Conservation (phyloP, 257 asterid species). For the Primulina eburnea region DNA sequence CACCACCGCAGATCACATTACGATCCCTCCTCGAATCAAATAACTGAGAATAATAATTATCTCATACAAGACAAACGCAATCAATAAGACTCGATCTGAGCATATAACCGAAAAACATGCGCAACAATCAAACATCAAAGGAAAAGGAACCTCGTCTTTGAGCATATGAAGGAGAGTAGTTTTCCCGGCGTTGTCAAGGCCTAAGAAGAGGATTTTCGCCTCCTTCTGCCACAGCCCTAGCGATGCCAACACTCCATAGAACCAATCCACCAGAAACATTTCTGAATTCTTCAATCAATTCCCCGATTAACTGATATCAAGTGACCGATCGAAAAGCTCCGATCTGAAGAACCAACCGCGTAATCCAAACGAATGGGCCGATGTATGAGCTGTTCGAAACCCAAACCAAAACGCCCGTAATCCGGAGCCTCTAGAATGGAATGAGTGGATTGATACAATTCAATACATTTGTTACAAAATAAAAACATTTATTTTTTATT, state of each 20-base stretch:
- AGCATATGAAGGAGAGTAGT: conserved; percentile 48
- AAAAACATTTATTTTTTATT: no score
- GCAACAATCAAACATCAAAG: neutral
- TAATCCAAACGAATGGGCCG: neutral
- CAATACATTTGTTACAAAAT: no score
- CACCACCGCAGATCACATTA: no score
- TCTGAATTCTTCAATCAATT: neutral
- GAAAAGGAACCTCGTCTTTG: conserved; percentile 38
- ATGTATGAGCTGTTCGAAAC: neutral
- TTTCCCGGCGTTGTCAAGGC: conserved; percentile 53
- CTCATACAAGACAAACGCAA: neutral
- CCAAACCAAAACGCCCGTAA: neutral
- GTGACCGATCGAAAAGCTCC: neutral
- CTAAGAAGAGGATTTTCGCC: conserved; percentile 47
- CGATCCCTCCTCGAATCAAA: neutral
- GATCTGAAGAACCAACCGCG: neutral
- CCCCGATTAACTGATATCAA: neutral
- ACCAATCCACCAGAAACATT: conserved; percentile 52
- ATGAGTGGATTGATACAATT: neutral
- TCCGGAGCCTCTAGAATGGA: neutral
- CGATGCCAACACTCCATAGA: conserved; percentile 42
- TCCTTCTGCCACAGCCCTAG: conserved; percentile 43
- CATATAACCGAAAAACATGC: neutral
- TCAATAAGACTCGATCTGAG: neutral
- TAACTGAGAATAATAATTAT: neutral